Percentiles rank a stretch among this genome's conserved stretches.
phyloP scores from a whole-genome alignment of 176 grass and related monocot species.

The Dendrocalamus sinicus region DNA sequence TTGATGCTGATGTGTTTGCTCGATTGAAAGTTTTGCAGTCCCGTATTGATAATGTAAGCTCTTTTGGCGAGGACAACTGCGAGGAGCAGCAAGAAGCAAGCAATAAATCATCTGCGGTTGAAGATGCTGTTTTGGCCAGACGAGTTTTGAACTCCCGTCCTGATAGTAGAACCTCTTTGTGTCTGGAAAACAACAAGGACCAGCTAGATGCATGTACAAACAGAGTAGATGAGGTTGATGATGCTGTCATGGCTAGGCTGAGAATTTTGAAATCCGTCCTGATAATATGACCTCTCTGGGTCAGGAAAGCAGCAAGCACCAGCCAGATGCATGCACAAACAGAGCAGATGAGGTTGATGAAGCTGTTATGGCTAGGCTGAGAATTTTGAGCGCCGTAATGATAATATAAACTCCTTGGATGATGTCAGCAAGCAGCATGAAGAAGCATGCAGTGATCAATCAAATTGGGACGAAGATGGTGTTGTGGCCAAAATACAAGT shows the following conservation, averaged over 20 bases:
- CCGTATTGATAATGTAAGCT: constrained; percentile 5
- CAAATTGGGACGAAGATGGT: not conserved
- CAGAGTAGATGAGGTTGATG: constrained; percentile 30
- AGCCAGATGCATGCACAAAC: not conserved
- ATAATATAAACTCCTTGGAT: not conserved
- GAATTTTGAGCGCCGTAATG: constrained; percentile 43
- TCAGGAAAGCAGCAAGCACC: constrained; percentile 38
- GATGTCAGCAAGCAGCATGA: not conserved
- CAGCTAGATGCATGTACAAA: not conserved
- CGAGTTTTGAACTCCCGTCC: constrained; percentile 47
- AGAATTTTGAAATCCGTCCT: constrained; percentile 47
- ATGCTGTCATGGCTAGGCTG: constrained; percentile 44
- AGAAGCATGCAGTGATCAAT: not conserved
- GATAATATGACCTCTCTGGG: constrained; percentile 29
- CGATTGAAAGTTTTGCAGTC: constrained; percentile 13
- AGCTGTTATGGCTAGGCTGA: constrained; percentile 46
- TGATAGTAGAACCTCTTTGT: constrained; percentile 29
- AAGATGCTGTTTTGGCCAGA: constrained; percentile 61
- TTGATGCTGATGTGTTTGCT: constrained; percentile 50
- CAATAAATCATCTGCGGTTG: constrained; percentile 32
- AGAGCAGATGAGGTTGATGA: constrained; percentile 37
- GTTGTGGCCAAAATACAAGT: not conserved
- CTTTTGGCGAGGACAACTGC: constrained; percentile 15
- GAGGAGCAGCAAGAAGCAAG: constrained; percentile 40
- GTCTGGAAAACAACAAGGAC: constrained; percentile 33